Conservation (phyloP, 2,329 filamentous ascomycete genomes). For the Colletotrichum tropicale region DNA sequence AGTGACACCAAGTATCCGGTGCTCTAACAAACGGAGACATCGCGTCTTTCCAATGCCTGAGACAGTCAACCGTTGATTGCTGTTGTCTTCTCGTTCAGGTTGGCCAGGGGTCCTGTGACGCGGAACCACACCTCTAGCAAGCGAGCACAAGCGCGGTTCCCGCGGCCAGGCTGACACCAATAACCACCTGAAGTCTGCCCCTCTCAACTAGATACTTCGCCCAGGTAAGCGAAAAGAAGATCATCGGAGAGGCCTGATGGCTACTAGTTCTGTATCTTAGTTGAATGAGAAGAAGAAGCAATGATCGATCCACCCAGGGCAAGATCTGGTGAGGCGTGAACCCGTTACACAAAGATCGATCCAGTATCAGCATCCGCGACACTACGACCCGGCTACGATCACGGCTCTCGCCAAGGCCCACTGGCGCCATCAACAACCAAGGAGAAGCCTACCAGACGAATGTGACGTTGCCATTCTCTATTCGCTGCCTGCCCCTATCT, state of each 20-base stretch:
- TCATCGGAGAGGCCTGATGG: neutral
- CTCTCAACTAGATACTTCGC: neutral
- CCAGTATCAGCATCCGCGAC: neutral
- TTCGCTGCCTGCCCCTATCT: neutral
- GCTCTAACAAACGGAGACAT: neutral
- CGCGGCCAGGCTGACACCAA: neutral
- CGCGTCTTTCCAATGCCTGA: neutral
- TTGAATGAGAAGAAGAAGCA: neutral
- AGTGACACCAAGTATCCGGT: neutral
- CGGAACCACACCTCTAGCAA: neutral
- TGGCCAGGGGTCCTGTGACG: neutral
- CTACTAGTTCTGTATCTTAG: neutral
- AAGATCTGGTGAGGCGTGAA: neutral
- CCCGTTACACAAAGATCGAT: neutral
- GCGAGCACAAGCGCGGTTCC: neutral
- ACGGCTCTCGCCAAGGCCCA: neutral
- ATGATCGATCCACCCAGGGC: neutral
- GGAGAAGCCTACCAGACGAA: neutral
- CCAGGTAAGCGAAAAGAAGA: neutral
- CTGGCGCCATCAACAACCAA: neutral
- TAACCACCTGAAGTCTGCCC: neutral
- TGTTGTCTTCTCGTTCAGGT: neutral
- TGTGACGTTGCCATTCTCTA: neutral
- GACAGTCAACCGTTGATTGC: neutral
- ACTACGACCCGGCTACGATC: neutral